Percentiles rank a stretch among this genome's conserved stretches.
These are phyloP conservation scores for Rhododendron griersonianum DNA, from an alignment of 148 eudicot species.

Conservation along the genomic window DNA sequence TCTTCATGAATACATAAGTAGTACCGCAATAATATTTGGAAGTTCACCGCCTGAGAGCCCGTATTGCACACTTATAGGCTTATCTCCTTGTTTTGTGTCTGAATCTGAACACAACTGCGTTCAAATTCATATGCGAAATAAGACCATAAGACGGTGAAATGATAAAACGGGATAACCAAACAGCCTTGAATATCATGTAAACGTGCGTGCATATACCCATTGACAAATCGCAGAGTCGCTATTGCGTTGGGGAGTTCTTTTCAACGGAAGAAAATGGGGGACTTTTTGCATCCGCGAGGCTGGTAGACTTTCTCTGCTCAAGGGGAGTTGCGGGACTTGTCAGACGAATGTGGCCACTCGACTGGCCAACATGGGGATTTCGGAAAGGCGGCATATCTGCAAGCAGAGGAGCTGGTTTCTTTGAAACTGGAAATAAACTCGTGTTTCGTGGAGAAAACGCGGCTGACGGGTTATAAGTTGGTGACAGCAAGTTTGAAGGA, in stretches of 20 bases:
- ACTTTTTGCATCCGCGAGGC: background rate
- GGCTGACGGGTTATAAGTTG: background rate
- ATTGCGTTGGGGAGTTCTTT: background rate
- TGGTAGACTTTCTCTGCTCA: background rate
- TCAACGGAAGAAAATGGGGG: background rate
- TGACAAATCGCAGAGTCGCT: background rate
- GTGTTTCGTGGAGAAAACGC: background rate
- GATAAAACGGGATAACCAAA: background rate
- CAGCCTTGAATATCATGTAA: background rate
- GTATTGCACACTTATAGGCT: background rate
- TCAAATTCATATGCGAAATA: background rate
- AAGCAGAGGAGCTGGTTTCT: background rate
- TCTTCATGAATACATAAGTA: background rate
- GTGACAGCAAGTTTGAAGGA: background rate
- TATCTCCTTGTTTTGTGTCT: background rate
- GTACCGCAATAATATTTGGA: background rate
- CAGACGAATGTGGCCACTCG: background rate
- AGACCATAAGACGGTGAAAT: background rate
- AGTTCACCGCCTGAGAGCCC: background rate
- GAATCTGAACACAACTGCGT: background rate
- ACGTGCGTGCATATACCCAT: background rate
- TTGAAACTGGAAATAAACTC: background rate
- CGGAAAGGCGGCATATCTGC: background rate
- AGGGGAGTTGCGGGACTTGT: background rate
- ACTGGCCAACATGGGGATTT: background rate